Base-by-base conservation (phyloP, 208 protist species). In the Leishmania arabica region DNA sequence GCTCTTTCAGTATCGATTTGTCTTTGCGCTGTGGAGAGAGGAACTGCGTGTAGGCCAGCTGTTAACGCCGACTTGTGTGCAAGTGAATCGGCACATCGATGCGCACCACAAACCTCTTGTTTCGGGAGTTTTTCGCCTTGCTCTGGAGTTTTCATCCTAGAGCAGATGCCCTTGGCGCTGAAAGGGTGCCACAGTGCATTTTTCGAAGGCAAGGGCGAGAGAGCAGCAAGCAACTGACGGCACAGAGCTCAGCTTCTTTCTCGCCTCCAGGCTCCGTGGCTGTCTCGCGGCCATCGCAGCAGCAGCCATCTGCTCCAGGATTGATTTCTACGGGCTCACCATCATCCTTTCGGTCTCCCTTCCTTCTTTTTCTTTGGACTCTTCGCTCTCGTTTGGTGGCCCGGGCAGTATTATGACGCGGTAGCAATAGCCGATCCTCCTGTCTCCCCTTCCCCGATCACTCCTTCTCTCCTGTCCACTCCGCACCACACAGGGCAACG, bases 271-370 rank as follows among this genome's bases (percentile, higher is more conserved):
- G 40, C 40, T 51, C 24, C 42, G 40, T 51, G 69, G 5, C 11
- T 34, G 24, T 9, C 42, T 17, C 3, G 37, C 45, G 8, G 45
- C 31, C 13, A 73, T 73, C 45, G 5, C 69, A 53, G 27, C 40
- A 47, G 37, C 9, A 17, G 24, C 27, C 11, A 73, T 73, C 11
- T 3, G 5, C 11, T 27, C 69, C 34, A 27, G n/a, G 6, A 51
- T 37, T 54, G 21, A 37, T 54, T 66, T 82, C 56, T 53, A 24
- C 53, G 40, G 49, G 62, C 24, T 34, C 69, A 31, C 13, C 68
- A 53, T 82, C 68, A 53, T 82, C 47, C 19, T n/a, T n/a, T 42
- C n/a, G 8, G 49, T 9, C 27, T 77, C 80, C 31, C 19, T 31
- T 11, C 34, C 79, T 31, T 71, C 24, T 47, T 40, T 58, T 34